Evolutionary conservation across 768 basidiomycete species (phyloP).

Genomic region (Cyathus striatus): DNA sequence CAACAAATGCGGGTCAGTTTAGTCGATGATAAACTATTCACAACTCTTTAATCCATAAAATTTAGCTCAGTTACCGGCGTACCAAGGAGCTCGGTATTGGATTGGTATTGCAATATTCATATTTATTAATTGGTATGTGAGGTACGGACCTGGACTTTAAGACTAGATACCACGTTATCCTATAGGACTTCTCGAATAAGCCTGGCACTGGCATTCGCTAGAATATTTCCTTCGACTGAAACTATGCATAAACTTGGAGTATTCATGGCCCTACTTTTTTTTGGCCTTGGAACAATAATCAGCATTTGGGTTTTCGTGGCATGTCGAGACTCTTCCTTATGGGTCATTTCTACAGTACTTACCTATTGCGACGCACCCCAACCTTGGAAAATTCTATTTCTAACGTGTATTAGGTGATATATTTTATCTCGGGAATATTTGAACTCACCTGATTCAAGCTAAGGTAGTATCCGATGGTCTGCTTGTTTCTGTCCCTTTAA

Average conservation of each 20-base stretch:
- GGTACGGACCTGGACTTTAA: too few species aligned
- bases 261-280: background rate
- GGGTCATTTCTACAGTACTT: background rate
- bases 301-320: background rate
- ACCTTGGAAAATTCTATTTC: too few species aligned
- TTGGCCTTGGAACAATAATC: background rate
- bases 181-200: background rate
- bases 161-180: background rate
- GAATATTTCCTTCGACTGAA: background rate
- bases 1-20: too few species aligned
- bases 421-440: background rate
- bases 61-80: too few species aligned
- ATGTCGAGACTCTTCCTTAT: background rate
- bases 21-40: too few species aligned
- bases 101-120: too few species aligned
- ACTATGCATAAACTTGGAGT: background rate
- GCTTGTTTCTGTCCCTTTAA: background rate
- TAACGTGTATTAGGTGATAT: too few species aligned
- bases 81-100: too few species aligned
- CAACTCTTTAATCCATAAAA: too few species aligned
- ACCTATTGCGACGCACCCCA: too few species aligned
- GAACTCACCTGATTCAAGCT: background rate
- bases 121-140: too few species aligned
- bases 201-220: background rate
- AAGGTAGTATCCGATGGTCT: background rate